Base-by-base conservation (phyloP, 805 yeast species). In the Naumovozyma baii region DNA sequence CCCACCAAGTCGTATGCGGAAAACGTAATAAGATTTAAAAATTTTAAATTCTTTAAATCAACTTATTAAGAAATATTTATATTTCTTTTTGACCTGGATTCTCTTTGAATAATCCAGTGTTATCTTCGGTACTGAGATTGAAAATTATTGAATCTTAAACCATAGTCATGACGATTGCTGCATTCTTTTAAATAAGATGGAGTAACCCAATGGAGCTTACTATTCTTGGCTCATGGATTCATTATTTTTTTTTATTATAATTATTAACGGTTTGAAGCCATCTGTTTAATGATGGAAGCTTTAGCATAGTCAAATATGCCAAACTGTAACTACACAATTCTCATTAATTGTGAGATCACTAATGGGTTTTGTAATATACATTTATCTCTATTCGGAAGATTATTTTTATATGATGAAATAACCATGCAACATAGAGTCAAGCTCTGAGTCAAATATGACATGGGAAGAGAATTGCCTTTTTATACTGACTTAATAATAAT, bases 141-240 rank as follows among this genome's bases (percentile, higher is more conserved):
- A 9, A 9, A 12, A 5, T 52, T 46, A 42, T 46, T 52, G 68
- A 55, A 62, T 67, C 70, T 78, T 69, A 76, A 70, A 78, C 80
- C 74, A 79, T 68, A 80, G 87, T 73, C 73, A 79, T 80, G 72
- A 74, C 83, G 77, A 76, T 74, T 78, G 76, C 57, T 43, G 41
- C 44, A 13, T 18, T 18, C 31, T 50, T 59, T 56, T 49, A 43
- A 45, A 47, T 41, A 40, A 39, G 37, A 38, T 40, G 33, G 44
- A 38, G 57, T 66, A 79, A 79, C 87, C 74, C 86, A 79, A 80
- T 80, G 87, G 86, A 80, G 87, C 87, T 80, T 77, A 80, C 80
- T 78, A 28, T 54, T 57, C 80, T 77, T 69, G 75, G 62, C 56
- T 67, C 76, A 76, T 74, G 81, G 69, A 72, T 72, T 75, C 72